Base-by-base conservation (phyloP, 169 alveolate genomes). In the Eimeria sp. region DNA sequence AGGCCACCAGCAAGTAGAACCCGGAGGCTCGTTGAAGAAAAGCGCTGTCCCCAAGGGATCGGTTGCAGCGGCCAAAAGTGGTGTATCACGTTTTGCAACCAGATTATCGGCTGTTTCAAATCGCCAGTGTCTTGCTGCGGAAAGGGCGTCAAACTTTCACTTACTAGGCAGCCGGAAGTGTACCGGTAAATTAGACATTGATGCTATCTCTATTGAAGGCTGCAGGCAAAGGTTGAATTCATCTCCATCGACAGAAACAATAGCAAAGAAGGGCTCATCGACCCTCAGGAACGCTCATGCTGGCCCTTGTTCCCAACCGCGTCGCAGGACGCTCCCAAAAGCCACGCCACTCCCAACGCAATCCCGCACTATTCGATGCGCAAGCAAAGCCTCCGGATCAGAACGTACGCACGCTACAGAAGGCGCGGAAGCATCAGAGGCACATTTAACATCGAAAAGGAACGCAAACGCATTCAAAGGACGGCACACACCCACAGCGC, bases 291-390 rank as follows among this genome's bases (percentile, higher is more conserved):
- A 34, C 51, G 70, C 76, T 22, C 45, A 34, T 45, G 51, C 83
- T 34, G 14, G 65, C n/a, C 7, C 65, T 22, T 40, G 30, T 40
- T 20, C 78, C 63, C 93, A 63, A 27, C 83, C 93, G 20, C 93
- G 93, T 10, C 82, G 93, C 43, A 70, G 65, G 63, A 63, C 82
- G 22, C 80, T 63, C 7, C 93, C 93, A 11, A 87, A 87, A 63
- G 65, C 67, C 47, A 63, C 63, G 47, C 58, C 58, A 27, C 5
- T 47, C 65, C 83, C 78, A 3, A 34, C 61, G 27, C 83, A 87
- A 40, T 3, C 22, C 93, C 78, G 93, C 4, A 22, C 93, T 22
- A 30, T 63, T 16, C 57, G 93, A 16, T 58, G 93, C 47, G 43
- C 67, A 22, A 63, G 30, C 93, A 34, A 45, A 87, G 93, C n/a